Conservation (phyloP, 2,329 filamentous ascomycete genomes). For the Scedosporium dehoogii region DNA sequence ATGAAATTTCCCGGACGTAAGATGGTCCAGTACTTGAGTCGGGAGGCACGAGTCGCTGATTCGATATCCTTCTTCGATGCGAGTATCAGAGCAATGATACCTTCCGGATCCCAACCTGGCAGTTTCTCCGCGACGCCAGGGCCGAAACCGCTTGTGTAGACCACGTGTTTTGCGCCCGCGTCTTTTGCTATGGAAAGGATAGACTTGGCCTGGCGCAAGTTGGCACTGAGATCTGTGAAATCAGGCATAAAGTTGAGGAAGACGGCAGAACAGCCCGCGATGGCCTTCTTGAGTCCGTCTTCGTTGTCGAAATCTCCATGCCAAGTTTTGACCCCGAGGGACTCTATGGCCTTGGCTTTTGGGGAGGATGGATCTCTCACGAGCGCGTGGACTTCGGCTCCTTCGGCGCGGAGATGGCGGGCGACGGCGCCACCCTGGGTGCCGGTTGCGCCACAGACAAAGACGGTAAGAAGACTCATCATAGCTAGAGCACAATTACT, state of each 20-base stretch:
- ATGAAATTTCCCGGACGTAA: slow-evolving; percentile 41
- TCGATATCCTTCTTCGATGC: slow-evolving; percentile 33
- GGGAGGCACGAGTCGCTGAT: slow-evolving; percentile 20
- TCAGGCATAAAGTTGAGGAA: slow-evolving; percentile 26
- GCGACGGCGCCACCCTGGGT: slow-evolving; percentile 43
- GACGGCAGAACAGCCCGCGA: slow-evolving; percentile 37
- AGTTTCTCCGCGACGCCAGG: slow-evolving; percentile 18
- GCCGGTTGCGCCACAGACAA: slow-evolving; percentile 37
- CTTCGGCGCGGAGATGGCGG: slow-evolving; percentile 30
- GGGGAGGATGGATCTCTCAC: slow-evolving; percentile 33
- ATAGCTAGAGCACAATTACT: neutral
- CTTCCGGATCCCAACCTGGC: slow-evolving; percentile 15
- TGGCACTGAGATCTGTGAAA: slow-evolving; percentile 19
- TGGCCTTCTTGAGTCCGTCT: slow-evolving; percentile 26
- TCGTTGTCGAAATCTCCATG: slow-evolving; percentile 32
- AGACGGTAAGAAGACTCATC: slow-evolving; percentile 16
- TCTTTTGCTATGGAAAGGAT: slow-evolving; percentile 26
- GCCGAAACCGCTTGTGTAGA: slow-evolving; percentile 25
- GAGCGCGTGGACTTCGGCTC: slow-evolving; percentile 35
- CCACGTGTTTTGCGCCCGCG: slow-evolving; percentile 24
- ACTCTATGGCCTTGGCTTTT: slow-evolving; percentile 28
- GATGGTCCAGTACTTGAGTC: slow-evolving; percentile 35
- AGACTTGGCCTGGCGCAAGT: slow-evolving; percentile 18
- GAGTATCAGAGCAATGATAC: slow-evolving; percentile 20
- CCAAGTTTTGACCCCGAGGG: slow-evolving; percentile 32